These are phyloP conservation scores for Cyclotella distinguenda DNA, from an alignment of 108 stramenopile species.

Conservation along the genomic window DNA sequence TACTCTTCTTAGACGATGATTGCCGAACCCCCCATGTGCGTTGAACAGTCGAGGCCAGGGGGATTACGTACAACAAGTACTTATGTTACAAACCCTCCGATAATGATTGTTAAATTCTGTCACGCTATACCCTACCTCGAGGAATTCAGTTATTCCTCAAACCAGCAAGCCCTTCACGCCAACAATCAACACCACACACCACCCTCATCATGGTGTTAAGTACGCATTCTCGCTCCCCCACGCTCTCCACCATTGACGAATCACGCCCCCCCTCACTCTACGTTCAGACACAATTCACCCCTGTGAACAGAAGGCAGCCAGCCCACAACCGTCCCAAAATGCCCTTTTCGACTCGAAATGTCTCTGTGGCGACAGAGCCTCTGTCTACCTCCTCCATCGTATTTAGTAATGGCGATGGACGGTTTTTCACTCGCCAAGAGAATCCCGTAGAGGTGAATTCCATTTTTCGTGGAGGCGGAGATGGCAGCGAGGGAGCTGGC, in stretches of 20 bases:
- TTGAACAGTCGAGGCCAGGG: no score
- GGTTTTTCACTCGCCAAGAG: not conserved
- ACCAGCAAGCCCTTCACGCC: not conserved
- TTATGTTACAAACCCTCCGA: no score
- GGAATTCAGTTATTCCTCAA: no score
- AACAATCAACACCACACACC: not conserved
- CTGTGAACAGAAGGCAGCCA: not conserved
- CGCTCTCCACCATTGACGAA: constrained; percentile 9
- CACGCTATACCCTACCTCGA: no score
- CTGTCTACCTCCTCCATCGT: constrained; percentile 11
- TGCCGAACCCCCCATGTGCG: no score
- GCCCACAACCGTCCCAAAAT: not conserved
- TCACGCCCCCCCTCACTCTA: not conserved
- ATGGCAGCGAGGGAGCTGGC: not conserved
- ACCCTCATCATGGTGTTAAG: not conserved
- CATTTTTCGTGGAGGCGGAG: not conserved
- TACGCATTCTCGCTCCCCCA: not conserved
- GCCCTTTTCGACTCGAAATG: constrained; percentile 8
- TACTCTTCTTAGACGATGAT: no score
- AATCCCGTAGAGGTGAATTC: not conserved
- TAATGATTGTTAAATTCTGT: no score
- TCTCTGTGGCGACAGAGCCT: constrained; percentile 6
- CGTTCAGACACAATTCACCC: constrained; percentile 8
- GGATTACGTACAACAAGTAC: no score
- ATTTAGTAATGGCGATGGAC: not conserved